Evolutionary conservation across 139 green algal species (phyloP), one percentile per base, ranked within the genome.

Genomic region (Chlorella sorokiniana): DNA sequence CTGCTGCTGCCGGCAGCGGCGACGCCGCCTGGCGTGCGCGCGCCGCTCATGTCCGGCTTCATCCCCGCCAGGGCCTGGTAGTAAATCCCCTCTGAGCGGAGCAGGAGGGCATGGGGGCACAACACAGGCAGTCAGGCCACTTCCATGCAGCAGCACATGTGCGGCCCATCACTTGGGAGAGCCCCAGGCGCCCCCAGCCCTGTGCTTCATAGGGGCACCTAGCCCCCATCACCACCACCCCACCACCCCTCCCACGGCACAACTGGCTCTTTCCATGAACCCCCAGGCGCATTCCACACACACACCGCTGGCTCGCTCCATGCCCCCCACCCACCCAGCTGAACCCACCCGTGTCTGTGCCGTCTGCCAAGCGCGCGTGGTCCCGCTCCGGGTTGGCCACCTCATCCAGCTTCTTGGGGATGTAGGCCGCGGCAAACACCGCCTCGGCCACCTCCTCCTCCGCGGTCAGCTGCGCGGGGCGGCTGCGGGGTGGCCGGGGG

Each of bases 381-480:
- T 99, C 96, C 3, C 91, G 81, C 89, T 99, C 96, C 80, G 94
- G 95, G 78, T 98, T 67, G 9, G 74, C 73, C 40, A 98, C 95
- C 83, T 99, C 93, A 25, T 98, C 94, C 72, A 99, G 86, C 65
- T 88, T 87, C 38, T 91, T 90, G 4, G 97, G 97, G 77, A 99
- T 99, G 90, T 95, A 99, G 22, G 95, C 92, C 84, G 82, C 27
- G 0, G 81, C 41, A 56, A 86, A 91, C 38, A 91, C 83, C 1
- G 23, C 7, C 27, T 87, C 83, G 4, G 76, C 70, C 31, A 89
- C 84, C 74, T 90, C 70, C 51, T 90, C 62, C 75, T 92, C 84
- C 7, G 73, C 74, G 0, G 76, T 86, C 38, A 61, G 61, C 25
- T 70, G 38, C 25, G 81, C 14, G 38, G 85, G 75, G 40, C 75